phyloP scores from a whole-genome alignment of 176 grass and related monocot genomes.

The Eleusine coracana region DNA sequence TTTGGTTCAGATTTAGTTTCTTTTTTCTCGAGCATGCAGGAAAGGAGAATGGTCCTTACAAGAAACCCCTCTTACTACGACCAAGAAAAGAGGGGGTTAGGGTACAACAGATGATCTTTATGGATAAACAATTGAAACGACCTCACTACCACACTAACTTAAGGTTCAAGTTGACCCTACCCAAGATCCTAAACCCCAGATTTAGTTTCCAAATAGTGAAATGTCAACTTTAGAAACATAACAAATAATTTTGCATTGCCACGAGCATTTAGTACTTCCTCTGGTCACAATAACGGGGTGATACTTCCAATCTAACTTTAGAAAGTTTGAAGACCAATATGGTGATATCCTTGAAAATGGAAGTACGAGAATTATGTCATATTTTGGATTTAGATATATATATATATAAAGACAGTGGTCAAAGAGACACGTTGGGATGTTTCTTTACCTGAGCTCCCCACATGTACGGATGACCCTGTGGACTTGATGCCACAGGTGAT shows the following conservation, averaged over 20 bases:
- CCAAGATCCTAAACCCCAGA: neutral
- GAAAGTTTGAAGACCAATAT: neutral
- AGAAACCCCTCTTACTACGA: too few relatives aligned
- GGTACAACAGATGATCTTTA: too few relatives aligned
- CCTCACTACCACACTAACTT: too few relatives aligned
- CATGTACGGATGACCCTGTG: constrained; percentile 95
- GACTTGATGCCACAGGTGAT: constrained; percentile 64
- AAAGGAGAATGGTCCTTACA: too few relatives aligned
- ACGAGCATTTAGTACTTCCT: neutral
- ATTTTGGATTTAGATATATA: neutral
- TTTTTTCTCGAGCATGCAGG: too few relatives aligned
- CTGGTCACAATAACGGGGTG: neutral
- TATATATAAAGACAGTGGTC: neutral
- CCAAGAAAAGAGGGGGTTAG: too few relatives aligned
- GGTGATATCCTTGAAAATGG: neutral
- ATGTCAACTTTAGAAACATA: neutral
- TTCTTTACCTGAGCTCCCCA: constrained; percentile 81
- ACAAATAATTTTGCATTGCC: too few relatives aligned
- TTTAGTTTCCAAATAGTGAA: neutral
- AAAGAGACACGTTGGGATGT: neutral
- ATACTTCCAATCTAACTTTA: neutral
- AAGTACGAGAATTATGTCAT: neutral
- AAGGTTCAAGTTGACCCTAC: too few relatives aligned
- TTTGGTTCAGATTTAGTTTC: neutral
- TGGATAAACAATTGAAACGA: too few relatives aligned